These are phyloP conservation scores for Pythium rhizo-oryzae DNA, from an alignment of 352 stramenopile species.

Conservation along the genomic window DNA sequence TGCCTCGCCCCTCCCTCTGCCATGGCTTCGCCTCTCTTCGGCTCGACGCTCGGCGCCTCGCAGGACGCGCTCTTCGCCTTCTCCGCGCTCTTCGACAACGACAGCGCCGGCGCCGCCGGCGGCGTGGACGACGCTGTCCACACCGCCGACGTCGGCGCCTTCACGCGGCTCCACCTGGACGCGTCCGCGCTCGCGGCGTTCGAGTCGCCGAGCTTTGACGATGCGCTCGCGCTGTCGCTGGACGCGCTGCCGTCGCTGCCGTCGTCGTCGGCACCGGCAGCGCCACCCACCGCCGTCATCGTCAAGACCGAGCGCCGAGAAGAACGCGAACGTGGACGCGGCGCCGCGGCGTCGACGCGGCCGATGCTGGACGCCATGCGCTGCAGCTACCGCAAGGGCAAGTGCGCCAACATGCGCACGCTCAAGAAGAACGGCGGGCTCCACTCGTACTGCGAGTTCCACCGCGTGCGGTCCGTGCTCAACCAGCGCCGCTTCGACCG, in stretches of 20 bases:
- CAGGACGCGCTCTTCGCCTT: background rate
- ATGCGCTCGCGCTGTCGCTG: conserved; percentile 21
- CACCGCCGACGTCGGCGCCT: background rate
- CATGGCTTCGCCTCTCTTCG: background rate
- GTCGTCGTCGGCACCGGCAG: background rate
- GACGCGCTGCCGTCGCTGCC: conserved; percentile 8
- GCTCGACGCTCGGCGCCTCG: background rate
- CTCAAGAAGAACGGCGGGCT: conserved; percentile 66
- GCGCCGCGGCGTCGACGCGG: background rate
- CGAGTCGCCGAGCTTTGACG: conserved; percentile 29
- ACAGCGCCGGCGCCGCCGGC: background rate
- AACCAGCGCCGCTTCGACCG: conserved; percentile 53
- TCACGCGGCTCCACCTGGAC: conserved; percentile 25
- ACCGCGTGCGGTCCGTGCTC: conserved; percentile 53
- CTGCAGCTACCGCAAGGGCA: conserved; percentile 55
- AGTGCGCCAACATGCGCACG: conserved; percentile 50
- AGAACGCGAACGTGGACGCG: background rate
- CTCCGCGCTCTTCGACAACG: background rate
- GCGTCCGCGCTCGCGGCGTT: conserved; percentile 16
- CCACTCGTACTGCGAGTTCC: conserved; percentile 68
- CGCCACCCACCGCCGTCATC: background rate
- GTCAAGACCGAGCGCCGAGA: background rate
- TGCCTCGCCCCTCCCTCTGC: background rate
- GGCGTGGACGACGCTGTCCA: background rate
- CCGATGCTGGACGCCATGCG: conserved; percentile 24